These are phyloP conservation scores for Lyophyllum atratum DNA, from an alignment of 768 basidiomycete genomes.

Conservation along the genomic window DNA sequence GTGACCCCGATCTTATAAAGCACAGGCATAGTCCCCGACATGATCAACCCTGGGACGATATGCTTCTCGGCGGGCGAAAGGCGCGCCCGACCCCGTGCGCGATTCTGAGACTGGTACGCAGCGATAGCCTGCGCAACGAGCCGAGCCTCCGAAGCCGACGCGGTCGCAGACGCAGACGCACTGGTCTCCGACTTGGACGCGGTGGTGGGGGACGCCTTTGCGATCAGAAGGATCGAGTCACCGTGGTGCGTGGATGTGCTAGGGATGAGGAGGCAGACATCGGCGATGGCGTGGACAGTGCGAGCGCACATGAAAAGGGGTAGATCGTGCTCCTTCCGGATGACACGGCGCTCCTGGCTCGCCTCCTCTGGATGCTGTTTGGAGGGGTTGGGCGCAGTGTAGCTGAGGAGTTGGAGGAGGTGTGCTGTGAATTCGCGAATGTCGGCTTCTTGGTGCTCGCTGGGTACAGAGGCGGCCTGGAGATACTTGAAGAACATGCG, in stretches of 20 bases:
- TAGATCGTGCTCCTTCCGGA: slow-evolving; percentile 15
- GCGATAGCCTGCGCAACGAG: slow-evolving; percentile 21
- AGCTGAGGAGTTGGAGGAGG: slow-evolving; percentile 17
- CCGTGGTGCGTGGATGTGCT: neutral
- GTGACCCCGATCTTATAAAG: slow-evolving; percentile 19
- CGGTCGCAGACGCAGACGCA: too few relatives aligned
- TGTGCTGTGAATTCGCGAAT: slow-evolving; percentile 14
- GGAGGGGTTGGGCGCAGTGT: slow-evolving; percentile 5
- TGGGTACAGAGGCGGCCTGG: slow-evolving; percentile 10
- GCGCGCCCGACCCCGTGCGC: slow-evolving; percentile 16
- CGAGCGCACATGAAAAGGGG: slow-evolving; percentile 23
- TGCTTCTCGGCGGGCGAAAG: slow-evolving; percentile 15
- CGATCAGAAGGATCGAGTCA: slow-evolving; percentile 16
- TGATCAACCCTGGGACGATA: slow-evolving; percentile 14
- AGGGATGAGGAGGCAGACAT: slow-evolving; percentile 16
- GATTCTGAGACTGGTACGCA: slow-evolving; percentile 18
- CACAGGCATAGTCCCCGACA: slow-evolving; percentile 17
- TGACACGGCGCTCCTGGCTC: slow-evolving; percentile 9
- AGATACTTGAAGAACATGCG: slow-evolving; percentile 17
- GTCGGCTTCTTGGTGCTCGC: slow-evolving; percentile 4
- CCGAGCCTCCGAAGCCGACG: slow-evolving; percentile 13
- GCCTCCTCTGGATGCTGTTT: slow-evolving; percentile 4
- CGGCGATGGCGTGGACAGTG: slow-evolving; percentile 17
- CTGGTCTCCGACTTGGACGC: neutral
- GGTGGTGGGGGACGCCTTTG: slow-evolving; percentile 9